Conservation (phyloP, 345 rosid species). For the Eucalyptus pauciflora region DNA sequence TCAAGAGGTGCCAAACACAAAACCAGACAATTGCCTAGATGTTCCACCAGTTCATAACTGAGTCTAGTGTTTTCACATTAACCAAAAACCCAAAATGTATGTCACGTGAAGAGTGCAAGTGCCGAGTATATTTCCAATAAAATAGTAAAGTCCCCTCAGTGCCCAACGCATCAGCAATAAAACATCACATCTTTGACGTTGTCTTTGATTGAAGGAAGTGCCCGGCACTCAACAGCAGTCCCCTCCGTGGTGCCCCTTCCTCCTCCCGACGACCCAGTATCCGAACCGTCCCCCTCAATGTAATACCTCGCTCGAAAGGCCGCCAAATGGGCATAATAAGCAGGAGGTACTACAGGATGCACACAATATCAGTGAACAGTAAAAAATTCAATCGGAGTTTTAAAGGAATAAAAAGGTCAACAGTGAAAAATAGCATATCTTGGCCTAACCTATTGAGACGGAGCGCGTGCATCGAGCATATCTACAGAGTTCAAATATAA, state of each 20-base stretch:
- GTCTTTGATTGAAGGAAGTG: slow-evolving; percentile 33
- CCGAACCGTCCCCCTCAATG: slow-evolving; percentile 21
- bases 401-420: not conserved
- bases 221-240: not conserved
- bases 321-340: slow-evolving; percentile 56
- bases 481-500: slow-evolving; percentile 4
- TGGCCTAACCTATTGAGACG: slow-evolving; percentile 44
- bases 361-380: not conserved
- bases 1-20: not conserved
- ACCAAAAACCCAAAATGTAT: not conserved
- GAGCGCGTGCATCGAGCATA: slow-evolving; percentile 73
- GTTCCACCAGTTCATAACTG: not conserved
- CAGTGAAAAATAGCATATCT: not conserved
- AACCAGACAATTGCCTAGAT: not conserved
- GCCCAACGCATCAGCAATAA: slow-evolving; percentile 24
- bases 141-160: not conserved
- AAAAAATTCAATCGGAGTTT: not conserved
- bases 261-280: slow-evolving; percentile 3
- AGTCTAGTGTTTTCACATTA: not conserved
- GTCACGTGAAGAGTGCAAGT: not conserved
- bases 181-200: slow-evolving; percentile 57
- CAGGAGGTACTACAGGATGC: slow-evolving; percentile 46
- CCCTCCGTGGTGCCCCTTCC: not conserved
- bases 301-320: slow-evolving; percentile 57
- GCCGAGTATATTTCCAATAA: not conserved